Percentiles rank a stretch among this genome's conserved stretches.
Evolutionary conservation across 371 early-diverging fungal species (phyloP).

Genomic region (Apophysomyces variabilis): DNA sequence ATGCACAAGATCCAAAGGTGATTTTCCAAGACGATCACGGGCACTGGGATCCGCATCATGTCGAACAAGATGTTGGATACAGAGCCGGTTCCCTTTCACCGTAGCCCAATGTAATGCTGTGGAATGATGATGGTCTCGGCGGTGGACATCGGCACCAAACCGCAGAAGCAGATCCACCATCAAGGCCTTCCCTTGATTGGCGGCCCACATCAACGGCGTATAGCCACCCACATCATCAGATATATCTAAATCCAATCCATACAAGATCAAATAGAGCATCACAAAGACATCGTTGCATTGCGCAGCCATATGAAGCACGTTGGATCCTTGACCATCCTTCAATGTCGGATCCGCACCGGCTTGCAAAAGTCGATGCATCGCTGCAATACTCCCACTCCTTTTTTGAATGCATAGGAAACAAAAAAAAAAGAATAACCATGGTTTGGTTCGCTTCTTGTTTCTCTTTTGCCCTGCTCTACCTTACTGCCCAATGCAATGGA

Average conservation of each 20-base stretch:
- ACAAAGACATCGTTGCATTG: slow-evolving; percentile 71
- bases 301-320: slow-evolving; percentile 78
- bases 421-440: slow-evolving; percentile 25
- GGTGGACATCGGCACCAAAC: slow-evolving; percentile 25
- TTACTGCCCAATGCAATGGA: slow-evolving; percentile 89
- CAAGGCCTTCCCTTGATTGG: slow-evolving; percentile 4
- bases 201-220: slow-evolving; percentile 49
- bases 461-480: slow-evolving; percentile 36
- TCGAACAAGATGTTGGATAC: slow-evolving; percentile 70
- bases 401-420: slow-evolving; percentile 14
- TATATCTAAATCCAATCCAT: slow-evolving; percentile 66
- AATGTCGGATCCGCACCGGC: slow-evolving; percentile 67
- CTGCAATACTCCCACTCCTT: slow-evolving; percentile 64
- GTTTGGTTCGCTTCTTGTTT: not conserved
- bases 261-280: slow-evolving; percentile 58
- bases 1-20: slow-evolving; percentile 1
- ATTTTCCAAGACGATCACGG: slow-evolving; percentile 55
- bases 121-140: slow-evolving; percentile 55
- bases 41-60: slow-evolving; percentile 72
- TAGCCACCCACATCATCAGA: slow-evolving; percentile 81
- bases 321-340: slow-evolving; percentile 79
- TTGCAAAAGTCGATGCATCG: slow-evolving; percentile 62
- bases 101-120: slow-evolving; percentile 76
- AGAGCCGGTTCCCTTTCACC: slow-evolving; percentile 66
- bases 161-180: slow-evolving; percentile 7